Conservation (phyloP, 768 basidiomycete species). For the Leccinum fibrillosum region DNA sequence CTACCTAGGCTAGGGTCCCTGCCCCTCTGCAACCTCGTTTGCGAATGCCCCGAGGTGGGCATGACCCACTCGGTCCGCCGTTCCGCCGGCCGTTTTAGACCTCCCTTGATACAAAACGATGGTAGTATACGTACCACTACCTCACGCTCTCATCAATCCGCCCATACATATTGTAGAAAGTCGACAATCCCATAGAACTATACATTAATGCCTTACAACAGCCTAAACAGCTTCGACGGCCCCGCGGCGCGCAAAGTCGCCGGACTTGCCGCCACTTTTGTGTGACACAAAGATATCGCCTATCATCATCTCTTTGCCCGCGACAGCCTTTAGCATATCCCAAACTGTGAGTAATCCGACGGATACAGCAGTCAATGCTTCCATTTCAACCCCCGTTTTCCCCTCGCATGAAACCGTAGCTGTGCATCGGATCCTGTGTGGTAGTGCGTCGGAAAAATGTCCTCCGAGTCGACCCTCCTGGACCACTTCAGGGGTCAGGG, state of each 20-base stretch:
- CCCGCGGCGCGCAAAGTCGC: slow-evolving; percentile 49
- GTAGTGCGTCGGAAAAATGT: slow-evolving; percentile 9
- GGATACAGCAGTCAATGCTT: slow-evolving; percentile 83
- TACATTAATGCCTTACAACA: not conserved
- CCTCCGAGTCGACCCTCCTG: not conserved
- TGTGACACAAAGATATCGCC: slow-evolving; percentile 57
- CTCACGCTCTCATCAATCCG: not conserved
- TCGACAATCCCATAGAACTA: not conserved
- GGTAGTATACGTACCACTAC: not conserved
- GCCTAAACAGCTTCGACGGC: not conserved
- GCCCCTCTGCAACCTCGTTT: too few species aligned
- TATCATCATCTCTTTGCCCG: slow-evolving; percentile 85
- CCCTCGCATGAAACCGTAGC: slow-evolving; percentile 75
- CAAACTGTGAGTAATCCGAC: slow-evolving; percentile 79
- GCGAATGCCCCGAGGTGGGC: too few species aligned
- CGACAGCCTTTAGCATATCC: slow-evolving; percentile 92
- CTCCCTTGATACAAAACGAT: too few species aligned
- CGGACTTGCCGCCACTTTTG: slow-evolving; percentile 75
- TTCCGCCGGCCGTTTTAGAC: too few species aligned
- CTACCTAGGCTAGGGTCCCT: too few species aligned
- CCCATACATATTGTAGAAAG: not conserved
- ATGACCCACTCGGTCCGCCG: too few species aligned
- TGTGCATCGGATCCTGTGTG: slow-evolving; percentile 55
- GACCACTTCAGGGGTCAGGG: slow-evolving; percentile 45
- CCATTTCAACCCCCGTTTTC: slow-evolving; percentile 91